These are phyloP conservation scores for Quercus glauca DNA, from an alignment of 306 rosid species.

Conservation along the genomic window DNA sequence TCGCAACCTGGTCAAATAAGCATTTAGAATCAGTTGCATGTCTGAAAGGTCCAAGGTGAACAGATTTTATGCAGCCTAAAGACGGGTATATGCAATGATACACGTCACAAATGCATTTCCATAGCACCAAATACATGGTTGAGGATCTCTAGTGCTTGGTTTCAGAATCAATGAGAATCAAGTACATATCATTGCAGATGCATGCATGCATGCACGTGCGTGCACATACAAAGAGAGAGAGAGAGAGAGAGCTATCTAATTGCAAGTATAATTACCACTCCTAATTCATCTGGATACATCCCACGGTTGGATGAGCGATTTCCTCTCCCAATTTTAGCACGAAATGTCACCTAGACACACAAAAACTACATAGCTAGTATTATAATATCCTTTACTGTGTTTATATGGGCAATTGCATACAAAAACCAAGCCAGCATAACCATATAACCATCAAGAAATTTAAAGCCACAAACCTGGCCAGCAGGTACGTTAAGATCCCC, in stretches of 20 bases:
- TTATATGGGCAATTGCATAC: slow-evolving; percentile 8
- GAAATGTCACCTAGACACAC: slow-evolving; percentile 73
- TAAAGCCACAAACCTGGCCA: slow-evolving; percentile 67
- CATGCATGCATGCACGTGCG: background rate
- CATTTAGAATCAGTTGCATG: slow-evolving; percentile 18
- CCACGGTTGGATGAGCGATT: slow-evolving; percentile 64
- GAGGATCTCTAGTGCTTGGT: background rate
- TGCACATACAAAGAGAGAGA: too few relatives aligned
- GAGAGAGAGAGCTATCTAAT: slow-evolving; percentile 5
- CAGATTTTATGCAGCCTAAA: slow-evolving; percentile 2
- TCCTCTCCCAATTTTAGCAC: slow-evolving; percentile 91
- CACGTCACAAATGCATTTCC: background rate
- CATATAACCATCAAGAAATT: slow-evolving; percentile 16
- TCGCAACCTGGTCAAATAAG: slow-evolving; percentile 60
- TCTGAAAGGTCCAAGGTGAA: slow-evolving; percentile 13
- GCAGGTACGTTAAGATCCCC: slow-evolving; percentile 98
- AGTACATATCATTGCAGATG: background rate
- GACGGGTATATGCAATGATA: background rate
- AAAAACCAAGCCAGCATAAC: slow-evolving; percentile 9
- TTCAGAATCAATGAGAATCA: background rate
- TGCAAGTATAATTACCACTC: slow-evolving; percentile 73
- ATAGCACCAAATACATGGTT: background rate
- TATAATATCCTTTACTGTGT: background rate
- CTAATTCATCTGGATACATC: slow-evolving; percentile 97
- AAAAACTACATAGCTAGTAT: slow-evolving; percentile 11